Conservation (phyloP, 768 basidiomycete species). For the Calocybe indica region DNA sequence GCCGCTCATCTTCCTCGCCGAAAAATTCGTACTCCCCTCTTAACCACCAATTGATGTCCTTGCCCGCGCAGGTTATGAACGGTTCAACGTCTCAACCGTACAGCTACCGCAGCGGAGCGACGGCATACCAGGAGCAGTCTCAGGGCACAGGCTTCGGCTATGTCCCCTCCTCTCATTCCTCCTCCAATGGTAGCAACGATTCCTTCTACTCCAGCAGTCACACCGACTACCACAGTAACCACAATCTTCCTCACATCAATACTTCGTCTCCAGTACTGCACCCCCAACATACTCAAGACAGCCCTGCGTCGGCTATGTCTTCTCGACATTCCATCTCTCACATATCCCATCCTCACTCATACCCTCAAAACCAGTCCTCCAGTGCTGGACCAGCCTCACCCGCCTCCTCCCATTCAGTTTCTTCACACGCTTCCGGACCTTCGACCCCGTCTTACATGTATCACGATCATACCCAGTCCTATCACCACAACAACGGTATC, state of each 20-base stretch:
- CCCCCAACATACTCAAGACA: conserved; percentile 12
- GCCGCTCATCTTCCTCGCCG: conserved; percentile 41
- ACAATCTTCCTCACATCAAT: conserved; percentile 17
- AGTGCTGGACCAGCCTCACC: conserved; percentile 42
- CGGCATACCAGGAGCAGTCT: conserved; percentile 40
- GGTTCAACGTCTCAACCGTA: conserved; percentile 19
- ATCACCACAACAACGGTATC: conserved; percentile 27
- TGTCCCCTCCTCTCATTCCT: conserved; percentile 28
- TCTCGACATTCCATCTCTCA: conserved; percentile 60
- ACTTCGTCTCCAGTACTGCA: conserved; percentile 13
- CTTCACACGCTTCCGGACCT: conserved; percentile 36
- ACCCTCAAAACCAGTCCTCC: conserved; percentile 28
- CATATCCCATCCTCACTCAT: conserved; percentile 48
- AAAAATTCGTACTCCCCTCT: conserved; percentile 35
- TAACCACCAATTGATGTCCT: conserved; percentile 17
- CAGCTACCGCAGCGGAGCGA: conserved; percentile 32
- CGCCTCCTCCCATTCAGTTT: conserved; percentile 43
- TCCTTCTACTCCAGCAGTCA: conserved; percentile 27
- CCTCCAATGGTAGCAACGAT: conserved; percentile 15
- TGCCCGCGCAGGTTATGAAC: conserved; percentile 15
- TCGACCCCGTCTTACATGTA: conserved; percentile 43
- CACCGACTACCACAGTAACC: conserved; percentile 12
- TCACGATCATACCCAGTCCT: conserved; percentile 36
- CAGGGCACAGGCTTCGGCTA: conserved; percentile 30
- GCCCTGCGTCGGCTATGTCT: conserved; percentile 25